phyloP scores from a whole-genome alignment of 768 basidiomycete genomes.

The Hygrocybe coccinea region DNA sequence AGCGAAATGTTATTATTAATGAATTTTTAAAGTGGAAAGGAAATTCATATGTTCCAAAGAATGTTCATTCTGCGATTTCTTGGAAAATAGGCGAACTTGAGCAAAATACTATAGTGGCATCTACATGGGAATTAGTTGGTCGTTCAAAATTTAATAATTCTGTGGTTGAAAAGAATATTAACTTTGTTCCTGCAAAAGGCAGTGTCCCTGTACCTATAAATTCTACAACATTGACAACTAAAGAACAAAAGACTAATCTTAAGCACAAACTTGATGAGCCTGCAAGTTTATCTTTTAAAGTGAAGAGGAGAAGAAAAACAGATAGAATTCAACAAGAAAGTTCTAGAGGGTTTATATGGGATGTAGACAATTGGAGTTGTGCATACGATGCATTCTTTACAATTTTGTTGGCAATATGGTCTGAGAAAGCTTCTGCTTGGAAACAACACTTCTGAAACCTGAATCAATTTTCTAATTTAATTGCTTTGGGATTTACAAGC shows the following conservation, averaged over 20 bases:
- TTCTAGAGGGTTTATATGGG: neutral
- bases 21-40: conserved; percentile 20
- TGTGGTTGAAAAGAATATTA: neutral
- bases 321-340: neutral
- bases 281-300: neutral
- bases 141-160: neutral
- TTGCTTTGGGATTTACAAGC: neutral
- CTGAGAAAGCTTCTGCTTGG: neutral
- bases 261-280: neutral
- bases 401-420: neutral
- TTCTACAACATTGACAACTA: neutral
- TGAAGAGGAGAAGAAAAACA: neutral
- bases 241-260: neutral
- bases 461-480: neutral
- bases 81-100: conserved; percentile 4
- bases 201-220: neutral
- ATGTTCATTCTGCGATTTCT: conserved; percentile 7
- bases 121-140: conserved; percentile 10
- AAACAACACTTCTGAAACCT: neutral
- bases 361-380: neutral
- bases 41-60: conserved; percentile 16
- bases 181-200: neutral
- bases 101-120: conserved; percentile 2
- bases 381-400: too few relatives aligned
- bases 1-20: conserved; percentile 28